phyloP scores from a whole-genome alignment of 2,329 filamentous ascomycete genomes.

The Lachnellula subtilissima region DNA sequence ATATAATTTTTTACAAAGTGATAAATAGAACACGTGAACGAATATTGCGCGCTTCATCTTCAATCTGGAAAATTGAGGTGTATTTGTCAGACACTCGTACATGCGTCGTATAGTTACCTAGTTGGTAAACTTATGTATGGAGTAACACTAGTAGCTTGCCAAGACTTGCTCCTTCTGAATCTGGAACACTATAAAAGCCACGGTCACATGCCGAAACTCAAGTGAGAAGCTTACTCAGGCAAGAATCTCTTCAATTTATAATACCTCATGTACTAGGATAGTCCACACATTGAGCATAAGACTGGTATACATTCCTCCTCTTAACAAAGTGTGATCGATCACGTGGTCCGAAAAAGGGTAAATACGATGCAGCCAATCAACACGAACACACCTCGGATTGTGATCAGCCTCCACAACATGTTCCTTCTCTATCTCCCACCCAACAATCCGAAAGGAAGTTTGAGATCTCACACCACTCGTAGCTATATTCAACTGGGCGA shows the following conservation, averaged over 20 bases:
- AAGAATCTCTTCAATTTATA: too few species aligned
- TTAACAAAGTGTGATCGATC: too few species aligned
- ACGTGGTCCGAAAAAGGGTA: background rate
- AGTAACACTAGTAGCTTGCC: background rate
- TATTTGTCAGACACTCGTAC: background rate
- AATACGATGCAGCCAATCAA: constrained; percentile 42
- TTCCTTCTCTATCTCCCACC: background rate
- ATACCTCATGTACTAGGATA: too few species aligned
- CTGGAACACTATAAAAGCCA: too few species aligned
- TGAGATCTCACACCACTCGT: background rate
- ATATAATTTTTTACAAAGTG: background rate
- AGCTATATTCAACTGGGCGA: background rate
- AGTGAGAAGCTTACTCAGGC: too few species aligned
- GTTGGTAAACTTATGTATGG: background rate
- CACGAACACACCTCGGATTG: background rate
- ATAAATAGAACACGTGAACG: too few species aligned
- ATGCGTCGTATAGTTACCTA: background rate
- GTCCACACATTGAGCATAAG: too few species aligned
- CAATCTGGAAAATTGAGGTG: background rate
- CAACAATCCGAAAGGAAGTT: background rate
- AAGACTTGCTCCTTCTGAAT: constrained; percentile 29
- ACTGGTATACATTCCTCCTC: too few species aligned
- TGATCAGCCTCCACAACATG: background rate
- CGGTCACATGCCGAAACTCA: too few species aligned
- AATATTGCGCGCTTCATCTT: background rate